These are phyloP conservation scores for Populus simonii DNA, from an alignment of 345 rosid species.

Conservation along the genomic window DNA sequence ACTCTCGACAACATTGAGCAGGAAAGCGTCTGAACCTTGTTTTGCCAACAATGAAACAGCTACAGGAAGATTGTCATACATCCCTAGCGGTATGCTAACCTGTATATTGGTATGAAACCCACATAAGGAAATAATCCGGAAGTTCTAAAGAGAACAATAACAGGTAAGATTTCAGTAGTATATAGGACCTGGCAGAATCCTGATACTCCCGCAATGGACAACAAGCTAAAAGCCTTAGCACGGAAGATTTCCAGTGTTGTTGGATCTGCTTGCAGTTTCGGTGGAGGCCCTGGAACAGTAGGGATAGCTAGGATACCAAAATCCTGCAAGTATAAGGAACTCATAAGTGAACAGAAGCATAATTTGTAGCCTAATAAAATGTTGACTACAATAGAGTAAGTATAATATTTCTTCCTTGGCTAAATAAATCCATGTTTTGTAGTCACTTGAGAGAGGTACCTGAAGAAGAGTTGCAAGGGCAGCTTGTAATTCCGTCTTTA, in stretches of 20 bases:
- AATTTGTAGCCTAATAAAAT: neutral
- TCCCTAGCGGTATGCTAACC: conserved; percentile 74
- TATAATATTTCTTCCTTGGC: neutral
- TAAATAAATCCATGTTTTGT: neutral
- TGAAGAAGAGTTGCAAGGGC: conserved; percentile 66
- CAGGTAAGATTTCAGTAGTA: neutral
- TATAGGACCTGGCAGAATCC: conserved; percentile 79
- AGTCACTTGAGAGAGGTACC: conserved; percentile 39
- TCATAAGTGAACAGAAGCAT: neutral
- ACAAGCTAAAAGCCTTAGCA: conserved; percentile 64
- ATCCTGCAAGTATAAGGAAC: conserved; percentile 38
- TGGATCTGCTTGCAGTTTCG: conserved; percentile 61
- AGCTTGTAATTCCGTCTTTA: conserved; percentile 46
- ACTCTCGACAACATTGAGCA: conserved; percentile 60
- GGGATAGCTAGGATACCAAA: conserved; percentile 69
- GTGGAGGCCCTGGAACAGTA: conserved; percentile 76
- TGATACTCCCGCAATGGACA: conserved; percentile 71
- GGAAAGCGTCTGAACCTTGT: conserved; percentile 73
- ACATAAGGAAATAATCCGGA: neutral
- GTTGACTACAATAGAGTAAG: neutral
- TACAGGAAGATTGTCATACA: conserved; percentile 52
- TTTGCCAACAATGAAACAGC: conserved; percentile 64
- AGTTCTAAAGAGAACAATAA: neutral
- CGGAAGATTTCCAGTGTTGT: conserved; percentile 46
- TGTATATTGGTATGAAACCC: conserved; percentile 18